Evolutionary conservation across 352 stramenopile species (phyloP), one percentile per base, ranked within the genome.

Genomic region (Chrysophaeum taylorii): DNA sequence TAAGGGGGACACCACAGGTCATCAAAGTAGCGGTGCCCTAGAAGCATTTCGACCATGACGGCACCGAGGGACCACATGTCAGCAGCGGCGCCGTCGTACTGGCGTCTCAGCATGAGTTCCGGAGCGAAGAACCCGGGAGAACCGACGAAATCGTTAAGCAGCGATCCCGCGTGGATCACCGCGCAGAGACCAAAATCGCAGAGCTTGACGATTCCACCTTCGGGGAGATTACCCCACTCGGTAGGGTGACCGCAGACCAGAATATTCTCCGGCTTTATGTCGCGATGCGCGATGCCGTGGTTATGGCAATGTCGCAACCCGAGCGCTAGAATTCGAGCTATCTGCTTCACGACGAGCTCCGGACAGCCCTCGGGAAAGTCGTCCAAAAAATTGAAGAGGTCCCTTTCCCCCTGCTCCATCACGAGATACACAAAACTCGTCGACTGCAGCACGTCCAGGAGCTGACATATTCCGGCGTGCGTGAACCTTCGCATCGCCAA

Each of bases 251-350:
- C 57, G 57, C 25, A 4, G 33, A 97, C 83, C 36, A 98, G 83
- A 80, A 98, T 94, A 78, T 98, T 98, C 74, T 98, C 92, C 0
- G 93, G 93, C 74, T 97, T 99, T 67, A 98, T 96, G 76, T 98
- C 95, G 60, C 95, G 87, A 78, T 99, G 95, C 31, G 57, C 57
- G 57, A 66, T 43, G 33, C 36, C 36, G 33, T 9, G 18, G 57
- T 66, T 66, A 36, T 66, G 57, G 33, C 33, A 66, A 25, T 66
- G 57, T 5, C 57, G 57, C 57, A 66, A 25, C 14, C 33, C 57
- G 23, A 66, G n/a, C 2, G 36, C 57, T 7, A 66, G 36, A 36
- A 66, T 66, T 1, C 57, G 57, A 31, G 33, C 45, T 5, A 45
- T 35, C 33, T 45, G 31, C 57, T 66, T 66, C 14, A 66, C 27